Evolutionary conservation across 768 basidiomycete species (phyloP).

Genomic region (Rhodocollybia butyracea): DNA sequence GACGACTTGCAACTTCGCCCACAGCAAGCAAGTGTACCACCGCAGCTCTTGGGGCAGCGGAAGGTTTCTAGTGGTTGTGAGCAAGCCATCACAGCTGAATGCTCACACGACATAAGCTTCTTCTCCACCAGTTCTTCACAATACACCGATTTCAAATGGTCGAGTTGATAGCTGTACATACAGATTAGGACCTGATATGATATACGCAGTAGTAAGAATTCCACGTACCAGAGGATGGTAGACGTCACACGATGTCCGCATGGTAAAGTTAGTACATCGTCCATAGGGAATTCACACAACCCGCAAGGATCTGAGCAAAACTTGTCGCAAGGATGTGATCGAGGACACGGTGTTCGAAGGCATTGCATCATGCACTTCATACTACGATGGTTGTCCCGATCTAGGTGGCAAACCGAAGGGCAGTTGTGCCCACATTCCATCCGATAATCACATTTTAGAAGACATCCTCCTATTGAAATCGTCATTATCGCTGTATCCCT

Average conservation of each 20-base stretch:
- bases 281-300: slow-evolving; percentile 44
- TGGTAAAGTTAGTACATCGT: slow-evolving; percentile 45
- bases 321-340: slow-evolving; percentile 56
- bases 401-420: slow-evolving; percentile 62
- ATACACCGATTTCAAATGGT: slow-evolving; percentile 37
- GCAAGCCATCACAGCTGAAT: slow-evolving; percentile 45
- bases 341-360: slow-evolving; percentile 42
- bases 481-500: background rate
- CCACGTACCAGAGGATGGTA: slow-evolving; percentile 50
- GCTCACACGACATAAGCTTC: slow-evolving; percentile 50
- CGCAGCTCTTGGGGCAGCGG: slow-evolving; percentile 41
- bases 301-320: slow-evolving; percentile 53
- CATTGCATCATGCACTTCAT: slow-evolving; percentile 49
- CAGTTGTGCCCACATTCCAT: slow-evolving; percentile 65
- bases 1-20: slow-evolving; percentile 42
- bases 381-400: slow-evolving; percentile 50
- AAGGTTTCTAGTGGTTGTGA: slow-evolving; percentile 35
- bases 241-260: slow-evolving; percentile 49
- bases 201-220: background rate
- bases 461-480: slow-evolving; percentile 50
- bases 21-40: slow-evolving; percentile 48
- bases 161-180: slow-evolving; percentile 38
- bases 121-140: slow-evolving; percentile 45
- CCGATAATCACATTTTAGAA: slow-evolving; percentile 48
- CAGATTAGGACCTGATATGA: background rate